These are phyloP conservation scores for Leccinum subgranulosum DNA, from an alignment of 768 basidiomycete genomes.

Conservation along the genomic window DNA sequence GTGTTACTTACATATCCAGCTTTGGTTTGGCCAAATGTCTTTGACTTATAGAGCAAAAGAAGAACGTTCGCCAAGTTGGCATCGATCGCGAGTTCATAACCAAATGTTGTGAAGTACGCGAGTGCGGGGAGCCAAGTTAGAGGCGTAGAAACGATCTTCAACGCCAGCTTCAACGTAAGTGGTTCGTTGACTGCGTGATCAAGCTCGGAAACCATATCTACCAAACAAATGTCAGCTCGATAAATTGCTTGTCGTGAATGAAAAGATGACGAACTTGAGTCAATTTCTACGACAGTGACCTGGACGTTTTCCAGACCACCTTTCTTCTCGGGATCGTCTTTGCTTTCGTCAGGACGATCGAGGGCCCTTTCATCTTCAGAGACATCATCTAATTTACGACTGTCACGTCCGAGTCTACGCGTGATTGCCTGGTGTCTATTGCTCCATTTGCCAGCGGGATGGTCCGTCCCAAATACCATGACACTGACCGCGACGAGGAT, in stretches of 20 bases:
- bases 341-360: conserved; percentile 17
- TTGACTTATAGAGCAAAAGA: conserved; percentile 35
- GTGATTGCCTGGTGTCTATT: conserved; percentile 41
- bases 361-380: conserved; percentile 16
- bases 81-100: conserved; percentile 56
- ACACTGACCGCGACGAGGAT: conserved; percentile 39
- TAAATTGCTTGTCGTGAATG: neutral
- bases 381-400: neutral
- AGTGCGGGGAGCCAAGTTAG: conserved; percentile 55
- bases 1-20: conserved; percentile 48
- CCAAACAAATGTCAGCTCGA: neutral
- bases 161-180: conserved; percentile 34
- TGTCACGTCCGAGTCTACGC: neutral
- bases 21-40: conserved; percentile 43
- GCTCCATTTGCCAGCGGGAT: conserved; percentile 53
- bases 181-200: conserved; percentile 46
- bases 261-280: neutral
- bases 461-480: conserved; percentile 49
- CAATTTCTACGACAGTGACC: conserved; percentile 7
- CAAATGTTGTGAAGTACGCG: conserved; percentile 55
- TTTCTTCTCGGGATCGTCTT: conserved; percentile 27
- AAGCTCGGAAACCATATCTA: conserved; percentile 32
- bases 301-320: conserved; percentile 18
- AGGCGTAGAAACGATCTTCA: conserved; percentile 36
- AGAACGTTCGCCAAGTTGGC: conserved; percentile 48